Evolutionary conservation across 2,329 filamentous ascomycete genomes (phyloP), one percentile per base, ranked within the genome.

Genomic region (Botryotinia narcissicola): DNA sequence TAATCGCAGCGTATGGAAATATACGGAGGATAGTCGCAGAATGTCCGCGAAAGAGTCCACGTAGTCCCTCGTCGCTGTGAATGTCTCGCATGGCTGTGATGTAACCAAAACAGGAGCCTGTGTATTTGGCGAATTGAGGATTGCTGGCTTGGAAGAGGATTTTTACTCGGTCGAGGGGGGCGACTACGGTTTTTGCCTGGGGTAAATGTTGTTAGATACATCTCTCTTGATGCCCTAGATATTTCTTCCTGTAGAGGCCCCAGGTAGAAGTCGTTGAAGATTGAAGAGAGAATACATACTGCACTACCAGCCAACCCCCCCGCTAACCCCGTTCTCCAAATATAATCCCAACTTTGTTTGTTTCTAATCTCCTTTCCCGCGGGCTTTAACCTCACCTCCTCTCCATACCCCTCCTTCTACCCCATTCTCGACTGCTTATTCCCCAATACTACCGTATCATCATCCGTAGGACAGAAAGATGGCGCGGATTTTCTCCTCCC

Each of bases 121-220:
- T 90, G 81, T 98, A 99, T 84, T 97, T 97, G 71, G 92, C 89
- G 81, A 97, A 99, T 78, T 96, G 92, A 4, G 96, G 96, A 80
- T 96, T 98, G 80, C 92, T 94, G 70, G 96, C 92, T 82, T 99
- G 96, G 84, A 99, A 98, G 73, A 99, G 92, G 80, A 99, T 99
- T 84, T 99, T 99, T 80, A 99, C 96, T 77, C 96, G 92, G 84
- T 99, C 96, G 76, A 99, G 92, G 37, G 96, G 96, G 37, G 94
- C 96, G 54, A 99, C 97, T 10, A 97, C 86, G 0, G 95, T 98
- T 86, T 99, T 99, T 75, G 93, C 96, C 94, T 97, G 48, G 14
- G n/a, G 20, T 40, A 3, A 29, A 22, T 22, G 2, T 4, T 29
- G 32, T 71, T 44, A 71, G 70, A 20, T 64, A 25, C 4, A 37